Base-by-base conservation (phyloP, 2,329 filamentous ascomycete species). In the Escovopsis sp. region DNA sequence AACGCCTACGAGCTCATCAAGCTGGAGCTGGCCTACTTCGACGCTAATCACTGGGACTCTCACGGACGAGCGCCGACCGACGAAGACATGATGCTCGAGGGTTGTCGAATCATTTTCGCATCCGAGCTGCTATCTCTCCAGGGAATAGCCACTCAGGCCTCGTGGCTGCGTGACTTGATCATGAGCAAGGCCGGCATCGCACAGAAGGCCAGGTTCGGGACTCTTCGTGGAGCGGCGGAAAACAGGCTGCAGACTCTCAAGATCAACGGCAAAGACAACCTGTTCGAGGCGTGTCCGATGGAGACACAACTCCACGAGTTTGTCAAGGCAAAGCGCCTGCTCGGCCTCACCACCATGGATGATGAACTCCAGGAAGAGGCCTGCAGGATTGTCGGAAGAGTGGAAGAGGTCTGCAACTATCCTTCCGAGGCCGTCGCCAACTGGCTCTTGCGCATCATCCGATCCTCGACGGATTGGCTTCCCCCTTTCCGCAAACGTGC, bases 1-100 rank as follows among this genome's bases (percentile, higher is more conserved):
- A 75, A 72, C 48, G 71, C 73, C n/a, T 79, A 77, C 54, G 75
- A 79, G 49, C 60, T 77, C 26, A 62, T 80, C 51, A 77, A 78
- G 51, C 56, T 68, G 42, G 74, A 78, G 51, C 53, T 80, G 47
- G 63, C 68, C 33, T 68, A 71, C 53, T 79, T 69, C 59, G 59
- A 66, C 30, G 53, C 62, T 38, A 67, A 69, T 45, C 60, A 65
- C 40, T 57, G 55, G 12, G 63, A 72, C 18, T 58, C 65, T 33
- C 60, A 60, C 12, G 63, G 63, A 33, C 51, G 49, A 19, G 36
- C 56, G 2, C 68, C 68, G 3, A 68, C 63, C 5, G 74, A 79
- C 45, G 62, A 66, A 11, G 69, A 76, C 40, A 56, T 79, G 42
- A 68, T 72, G 45, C 53, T 67, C n/a, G 73, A 78, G 55, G 73